These are phyloP conservation scores for Lachancea sp. DNA, from an alignment of 805 yeast species.

Conservation along the genomic window DNA sequence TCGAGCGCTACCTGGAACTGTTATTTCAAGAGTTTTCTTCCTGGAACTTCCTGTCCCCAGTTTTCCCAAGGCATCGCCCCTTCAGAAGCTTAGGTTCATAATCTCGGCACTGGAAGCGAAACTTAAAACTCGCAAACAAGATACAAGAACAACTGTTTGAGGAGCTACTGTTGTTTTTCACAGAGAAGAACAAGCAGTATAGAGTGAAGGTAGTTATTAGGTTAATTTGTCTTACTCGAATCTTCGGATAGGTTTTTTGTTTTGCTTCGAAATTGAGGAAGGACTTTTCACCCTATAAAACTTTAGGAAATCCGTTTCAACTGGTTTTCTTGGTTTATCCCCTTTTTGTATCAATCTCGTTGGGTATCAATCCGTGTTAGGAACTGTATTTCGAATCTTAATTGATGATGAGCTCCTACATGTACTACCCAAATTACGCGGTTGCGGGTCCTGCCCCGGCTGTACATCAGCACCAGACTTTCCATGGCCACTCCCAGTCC, in stretches of 20 bases:
- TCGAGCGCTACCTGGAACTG: constrained; percentile 1
- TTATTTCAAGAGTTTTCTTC: constrained; percentile 4
- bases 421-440: constrained; percentile 12
- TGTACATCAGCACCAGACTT: constrained; percentile 8
- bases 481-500: constrained; percentile 12
- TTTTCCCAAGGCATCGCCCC: not conserved
- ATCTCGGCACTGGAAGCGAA: not conserved
- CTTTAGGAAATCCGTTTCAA: not conserved
- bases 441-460: constrained; percentile 5
- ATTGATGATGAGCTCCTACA: constrained; percentile 11
- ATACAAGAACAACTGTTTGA: constrained; percentile 1
- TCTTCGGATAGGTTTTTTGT: constrained; percentile 6
- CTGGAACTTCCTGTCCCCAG: not conserved
- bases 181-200: constrained; percentile 1
- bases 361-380: not conserved
- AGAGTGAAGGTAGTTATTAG: constrained; percentile 29
- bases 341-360: not conserved
- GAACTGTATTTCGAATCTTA: not conserved
- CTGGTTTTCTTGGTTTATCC: not conserved
- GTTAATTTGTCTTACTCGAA: constrained; percentile 29
- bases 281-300: not conserved
- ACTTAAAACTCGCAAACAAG: not conserved
- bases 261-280: constrained; percentile 3
- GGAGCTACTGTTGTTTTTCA: constrained; percentile 4
- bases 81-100: not conserved